Evolutionary conservation across 2,329 filamentous ascomycete genomes (phyloP).

Genomic region (Hypoxylon sp.): DNA sequence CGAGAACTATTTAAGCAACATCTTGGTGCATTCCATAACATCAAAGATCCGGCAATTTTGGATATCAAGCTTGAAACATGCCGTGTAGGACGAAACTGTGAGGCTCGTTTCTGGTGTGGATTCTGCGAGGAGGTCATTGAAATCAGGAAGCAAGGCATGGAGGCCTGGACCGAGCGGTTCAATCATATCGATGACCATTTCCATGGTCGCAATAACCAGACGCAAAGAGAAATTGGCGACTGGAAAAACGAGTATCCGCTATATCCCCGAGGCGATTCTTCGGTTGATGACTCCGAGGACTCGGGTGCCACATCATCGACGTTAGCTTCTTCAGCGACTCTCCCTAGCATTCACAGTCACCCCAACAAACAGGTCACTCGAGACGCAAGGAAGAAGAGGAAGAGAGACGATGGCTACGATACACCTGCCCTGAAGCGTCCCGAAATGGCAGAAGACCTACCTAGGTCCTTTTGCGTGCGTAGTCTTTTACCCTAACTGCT

Average conservation of each 20-base stretch:
- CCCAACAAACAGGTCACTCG: too few species aligned
- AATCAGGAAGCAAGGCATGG: slow-evolving; percentile 58
- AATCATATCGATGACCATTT: slow-evolving; percentile 82
- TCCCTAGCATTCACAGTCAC: not conserved
- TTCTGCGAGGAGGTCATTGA: slow-evolving; percentile 72
- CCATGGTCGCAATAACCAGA: slow-evolving; percentile 56
- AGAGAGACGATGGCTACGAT: slow-evolving; percentile 33
- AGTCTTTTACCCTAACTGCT: not conserved
- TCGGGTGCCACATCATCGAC: slow-evolving; percentile 26
- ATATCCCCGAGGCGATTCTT: slow-evolving; percentile 18
- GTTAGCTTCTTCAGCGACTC: slow-evolving; percentile 17
- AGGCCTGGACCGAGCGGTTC: slow-evolving; percentile 65
- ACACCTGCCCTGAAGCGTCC: slow-evolving; percentile 27
- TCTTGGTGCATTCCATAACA: slow-evolving; percentile 60
- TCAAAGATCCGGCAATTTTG: slow-evolving; percentile 44
- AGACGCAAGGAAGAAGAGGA: slow-evolving; percentile 37
- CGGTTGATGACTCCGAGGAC: slow-evolving; percentile 34
- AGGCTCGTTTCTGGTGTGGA: slow-evolving; percentile 83
- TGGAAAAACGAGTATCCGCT: slow-evolving; percentile 59
- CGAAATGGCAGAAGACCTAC: slow-evolving; percentile 6
- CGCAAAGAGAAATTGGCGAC: slow-evolving; percentile 58
- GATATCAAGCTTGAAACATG: slow-evolving; percentile 60
- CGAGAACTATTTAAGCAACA: slow-evolving; percentile 69
- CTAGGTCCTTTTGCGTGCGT: slow-evolving; percentile 31
- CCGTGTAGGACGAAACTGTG: slow-evolving; percentile 70